Evolutionary conservation across 805 yeast species (phyloP), one percentile per base, ranked within the genome.

Genomic region (Zygotorulaspora florentina): DNA sequence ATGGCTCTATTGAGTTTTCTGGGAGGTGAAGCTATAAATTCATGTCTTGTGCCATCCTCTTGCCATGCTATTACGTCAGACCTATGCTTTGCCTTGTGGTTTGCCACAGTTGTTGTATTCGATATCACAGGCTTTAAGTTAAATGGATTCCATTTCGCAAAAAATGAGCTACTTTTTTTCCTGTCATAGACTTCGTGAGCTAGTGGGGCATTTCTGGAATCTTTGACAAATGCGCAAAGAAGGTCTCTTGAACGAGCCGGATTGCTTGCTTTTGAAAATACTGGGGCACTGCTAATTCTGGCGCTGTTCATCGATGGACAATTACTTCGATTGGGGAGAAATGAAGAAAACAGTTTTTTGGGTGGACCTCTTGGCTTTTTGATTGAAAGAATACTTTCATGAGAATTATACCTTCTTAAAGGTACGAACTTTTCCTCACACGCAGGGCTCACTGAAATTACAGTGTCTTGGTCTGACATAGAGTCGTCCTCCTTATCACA

Each of bases 331-430:
- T 16, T 11, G 45, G 49, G 34, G 35, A 49, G 42, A 31, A 45
- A 48, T 8, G 52, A 18, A 12, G 49, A 42, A 23, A 38, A 25
- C 6, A 18, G 16, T 30, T 35, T 43, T 2, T 23, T 37, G 12
- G 46, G 28, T 10, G 35, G 29, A 13, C 31, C 12, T 8, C 38
- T 42, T 29, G 50, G 48, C 43, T 41, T 29, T 39, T 47, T 41
- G 45, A 29, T 25, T 2, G 67, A 64, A 13, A 65, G 40, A 9
- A 64, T 54, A 47, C 69, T 64, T 42, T 65, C 68, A 45, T 64
- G 65, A 2, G 69, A 65, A 34, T 62, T 62, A 36, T 51, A 65
- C 30, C 61, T 57, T 47, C 67, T 43, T 6, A 65, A 39, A 13
- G 60, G 58, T 34, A 44, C 47, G 15, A 48, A 42, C 30, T 47